These are phyloP conservation scores for Capsicum pubescens DNA, from an alignment of 257 asterid genomes.

Conservation along the genomic window DNA sequence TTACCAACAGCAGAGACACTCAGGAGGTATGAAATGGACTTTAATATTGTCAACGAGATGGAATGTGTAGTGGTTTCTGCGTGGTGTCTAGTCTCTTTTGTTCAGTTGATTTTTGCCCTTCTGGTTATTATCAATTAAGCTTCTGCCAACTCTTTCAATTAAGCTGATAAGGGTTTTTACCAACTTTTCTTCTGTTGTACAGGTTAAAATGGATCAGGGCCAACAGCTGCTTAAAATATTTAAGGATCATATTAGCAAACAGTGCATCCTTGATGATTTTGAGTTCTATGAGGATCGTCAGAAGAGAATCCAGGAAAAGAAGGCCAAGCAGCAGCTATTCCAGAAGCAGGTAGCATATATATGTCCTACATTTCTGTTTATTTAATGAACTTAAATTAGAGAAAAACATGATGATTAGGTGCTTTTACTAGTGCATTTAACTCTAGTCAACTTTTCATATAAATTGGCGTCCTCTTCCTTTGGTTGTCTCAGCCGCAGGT, in stretches of 20 bases:
- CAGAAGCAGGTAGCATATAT: conserved; percentile 51
- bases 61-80: not conserved
- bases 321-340: conserved; percentile 54
- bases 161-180: not conserved
- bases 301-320: conserved; percentile 61
- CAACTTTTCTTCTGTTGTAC: conserved; percentile 14
- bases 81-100: not conserved
- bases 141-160: not conserved
- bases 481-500: conserved; percentile 28
- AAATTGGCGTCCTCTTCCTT: not conserved
- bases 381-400: not conserved
- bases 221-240: conserved; percentile 63
- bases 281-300: conserved; percentile 77
- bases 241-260: conserved; percentile 59
- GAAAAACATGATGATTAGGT: not conserved
- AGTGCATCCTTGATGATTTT: conserved; percentile 69
- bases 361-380: conserved; percentile 17
- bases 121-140: not conserved
- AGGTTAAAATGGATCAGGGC: conserved; percentile 73
- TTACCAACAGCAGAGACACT: conserved; percentile 80
- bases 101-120: not conserved
- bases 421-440: not conserved
- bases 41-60: not conserved
- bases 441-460: not conserved
- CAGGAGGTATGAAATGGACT: conserved; percentile 55